phyloP scores from a whole-genome alignment of 2,329 filamentous ascomycete species.

The Capronia coronata region DNA sequence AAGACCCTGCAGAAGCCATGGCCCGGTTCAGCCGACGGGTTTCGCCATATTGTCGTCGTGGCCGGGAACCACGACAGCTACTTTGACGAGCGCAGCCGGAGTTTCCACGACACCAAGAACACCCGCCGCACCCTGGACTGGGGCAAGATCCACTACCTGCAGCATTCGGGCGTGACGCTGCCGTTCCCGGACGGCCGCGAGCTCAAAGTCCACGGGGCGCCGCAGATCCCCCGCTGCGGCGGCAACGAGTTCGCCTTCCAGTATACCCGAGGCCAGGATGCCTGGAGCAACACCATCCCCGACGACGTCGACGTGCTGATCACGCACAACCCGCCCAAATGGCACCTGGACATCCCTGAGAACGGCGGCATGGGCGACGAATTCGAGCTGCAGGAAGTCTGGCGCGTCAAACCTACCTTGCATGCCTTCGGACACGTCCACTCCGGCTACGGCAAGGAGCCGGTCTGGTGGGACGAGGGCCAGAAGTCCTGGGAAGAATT shows the following conservation, averaged over 20 bases:
- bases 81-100: constrained; percentile 63
- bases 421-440: constrained; percentile 87
- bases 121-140: constrained; percentile 54
- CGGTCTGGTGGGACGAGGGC: constrained; percentile 66
- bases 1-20: constrained; percentile 44
- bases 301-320: constrained; percentile 68
- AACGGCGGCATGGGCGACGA: constrained; percentile 63
- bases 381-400: constrained; percentile 63
- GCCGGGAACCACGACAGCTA: constrained; percentile 85
- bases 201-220: constrained; percentile 71
- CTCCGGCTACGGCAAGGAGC: constrained; percentile 62
- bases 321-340: constrained; percentile 71
- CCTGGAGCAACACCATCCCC: constrained; percentile 68
- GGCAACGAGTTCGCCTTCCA: constrained; percentile 69
- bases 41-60: constrained; percentile 73
- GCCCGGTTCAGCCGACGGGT: constrained; percentile 44
- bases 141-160: constrained; percentile 66
- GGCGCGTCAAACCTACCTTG: constrained; percentile 65
- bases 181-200: constrained; percentile 53
- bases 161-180: constrained; percentile 60
- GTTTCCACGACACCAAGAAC: constrained; percentile 48
- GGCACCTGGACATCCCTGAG: constrained; percentile 53
- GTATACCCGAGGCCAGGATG: constrained; percentile 58
- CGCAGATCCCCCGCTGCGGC: constrained; percentile 72
- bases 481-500: constrained; percentile 67